Evolutionary conservation across 2,329 filamentous ascomycete genomes (phyloP), one percentile per base, ranked within the genome.

Genomic region (Apiospora sp.): DNA sequence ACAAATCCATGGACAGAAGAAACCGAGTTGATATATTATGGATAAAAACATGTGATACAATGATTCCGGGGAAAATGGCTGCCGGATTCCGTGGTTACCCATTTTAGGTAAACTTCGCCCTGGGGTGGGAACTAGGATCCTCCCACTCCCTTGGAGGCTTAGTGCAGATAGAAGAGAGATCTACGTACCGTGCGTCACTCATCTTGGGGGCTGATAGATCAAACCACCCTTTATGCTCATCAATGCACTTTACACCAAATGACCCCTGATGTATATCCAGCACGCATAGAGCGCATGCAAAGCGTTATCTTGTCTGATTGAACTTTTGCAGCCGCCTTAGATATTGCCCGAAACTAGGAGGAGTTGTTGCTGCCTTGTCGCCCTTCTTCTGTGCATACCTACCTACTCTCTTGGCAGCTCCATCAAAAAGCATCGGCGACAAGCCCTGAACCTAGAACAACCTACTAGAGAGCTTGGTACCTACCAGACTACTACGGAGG

Each of bases 371-470:
- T 34, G 13, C 27, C 54, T 61, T 61, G 54, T 61, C 27, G 34
- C 58, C n/a, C 58, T 54, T 34, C 51, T 58, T 14, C 51, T 58
- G 51, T 19, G 51, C 51, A 30, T 34, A 34, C 27, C 27, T 34
- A 34, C 27, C 27, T 58, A 27, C 51, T 30, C 22, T 24, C 54
- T 61, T 61, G 54, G 30, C 54, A 61, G 54, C 54, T 61, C 54
- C 54, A 61, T 61, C 54, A 61, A 41, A 64, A 64, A 37, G 58
- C 58, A n/a, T 64, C 58, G 41, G 58, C 58, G 58, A 64, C 41
- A 64, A 64, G 58, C 58, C 58, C 58, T 64, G 58, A 64, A 64
- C 58, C 58, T 64, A 64, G 10, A 41, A 7, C 37, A 41, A 41
- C 37, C 37, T 41, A 41, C 37, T 41, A 41, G 37, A 41, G 58